Evolutionary conservation across 2,329 filamentous ascomycete species (phyloP).

Genomic region (Orbilia ellipsospora): DNA sequence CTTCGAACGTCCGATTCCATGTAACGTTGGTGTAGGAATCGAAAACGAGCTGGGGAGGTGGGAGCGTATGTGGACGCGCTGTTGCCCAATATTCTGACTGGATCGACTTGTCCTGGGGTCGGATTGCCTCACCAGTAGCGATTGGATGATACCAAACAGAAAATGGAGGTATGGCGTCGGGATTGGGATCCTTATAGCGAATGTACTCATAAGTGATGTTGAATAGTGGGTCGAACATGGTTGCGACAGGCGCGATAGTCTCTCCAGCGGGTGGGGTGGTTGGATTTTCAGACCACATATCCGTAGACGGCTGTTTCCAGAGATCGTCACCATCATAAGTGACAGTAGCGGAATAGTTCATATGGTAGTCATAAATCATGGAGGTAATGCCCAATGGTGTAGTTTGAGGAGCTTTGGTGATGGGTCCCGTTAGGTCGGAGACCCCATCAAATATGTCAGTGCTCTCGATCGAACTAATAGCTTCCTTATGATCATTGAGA

Average conservation of each 20-base stretch:
- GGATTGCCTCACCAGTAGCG: slow-evolving; percentile 23
- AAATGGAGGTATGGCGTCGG: not conserved
- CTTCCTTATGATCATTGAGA: too few relatives aligned
- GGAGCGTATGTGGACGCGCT: slow-evolving; percentile 11
- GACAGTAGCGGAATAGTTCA: slow-evolving; percentile 10
- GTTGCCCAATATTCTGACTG: slow-evolving; percentile 19
- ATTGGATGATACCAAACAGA: slow-evolving; percentile 21
- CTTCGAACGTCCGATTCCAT: slow-evolving; percentile 42
- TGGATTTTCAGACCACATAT: not conserved
- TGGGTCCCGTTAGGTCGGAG: not conserved
- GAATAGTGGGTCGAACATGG: slow-evolving; percentile 20
- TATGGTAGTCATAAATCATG: slow-evolving; percentile 22
- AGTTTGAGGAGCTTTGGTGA: slow-evolving; percentile 9
- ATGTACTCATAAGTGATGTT: slow-evolving; percentile 35
- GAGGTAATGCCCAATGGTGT: not conserved
- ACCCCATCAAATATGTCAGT: slow-evolving; percentile 11
- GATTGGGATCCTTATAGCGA: slow-evolving; percentile 21
- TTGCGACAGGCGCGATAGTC: slow-evolving; percentile 8
- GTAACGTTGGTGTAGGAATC: slow-evolving; percentile 41
- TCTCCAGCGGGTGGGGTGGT: slow-evolving; percentile 2
- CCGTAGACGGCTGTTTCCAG: slow-evolving; percentile 20
- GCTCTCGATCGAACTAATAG: slow-evolving; percentile 8
- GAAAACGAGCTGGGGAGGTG: slow-evolving; percentile 26
- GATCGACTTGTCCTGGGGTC: slow-evolving; percentile 23
- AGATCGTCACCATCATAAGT: slow-evolving; percentile 22